Evolutionary conservation across 2,329 filamentous ascomycete genomes (phyloP).

Genomic region (Microsporum ferrugineum): DNA sequence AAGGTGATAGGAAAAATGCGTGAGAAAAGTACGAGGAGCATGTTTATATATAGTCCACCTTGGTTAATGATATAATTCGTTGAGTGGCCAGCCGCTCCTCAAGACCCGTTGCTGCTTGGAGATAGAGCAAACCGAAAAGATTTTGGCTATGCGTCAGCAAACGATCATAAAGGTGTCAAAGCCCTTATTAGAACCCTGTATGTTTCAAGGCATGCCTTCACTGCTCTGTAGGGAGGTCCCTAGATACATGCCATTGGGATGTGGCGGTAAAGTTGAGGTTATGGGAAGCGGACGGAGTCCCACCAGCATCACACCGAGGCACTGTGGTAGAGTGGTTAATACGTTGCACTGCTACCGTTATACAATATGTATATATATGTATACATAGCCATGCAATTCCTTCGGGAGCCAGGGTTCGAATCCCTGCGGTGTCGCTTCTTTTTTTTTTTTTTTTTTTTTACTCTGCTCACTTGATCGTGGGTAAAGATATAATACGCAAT

Average conservation of each 20-base stretch:
- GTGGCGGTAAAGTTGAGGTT: neutral
- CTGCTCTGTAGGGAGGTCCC: neutral
- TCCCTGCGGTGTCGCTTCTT: constrained; percentile 2
- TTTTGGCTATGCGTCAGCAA: no score
- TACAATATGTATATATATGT: neutral
- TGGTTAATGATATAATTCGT: no score
- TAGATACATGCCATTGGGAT: neutral
- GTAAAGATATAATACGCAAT: no score
- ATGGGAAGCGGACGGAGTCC: neutral
- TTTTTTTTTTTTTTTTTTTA: neutral
- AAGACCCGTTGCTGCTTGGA: no score
- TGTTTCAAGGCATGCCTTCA: neutral
- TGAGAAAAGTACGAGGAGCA: no score
- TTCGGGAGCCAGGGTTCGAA: constrained; percentile 5
- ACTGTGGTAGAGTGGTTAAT: constrained; percentile 5
- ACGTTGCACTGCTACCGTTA: constrained; percentile 4
- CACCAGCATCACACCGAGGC: neutral
- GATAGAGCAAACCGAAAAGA: no score
- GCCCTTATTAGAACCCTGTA: no score
- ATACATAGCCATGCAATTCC: constrained; percentile 5
- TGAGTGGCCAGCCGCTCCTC: no score
- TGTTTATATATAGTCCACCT: no score
- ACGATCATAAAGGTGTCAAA: no score
- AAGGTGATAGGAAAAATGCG: no score
- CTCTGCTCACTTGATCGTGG: neutral